A percentile compares a stretch with the other conserved stretches of the same genome.
These are phyloP conservation scores for Phytophthora parvispora DNA, from an alignment of 352 stramenopile genomes.

Conservation along the genomic window DNA sequence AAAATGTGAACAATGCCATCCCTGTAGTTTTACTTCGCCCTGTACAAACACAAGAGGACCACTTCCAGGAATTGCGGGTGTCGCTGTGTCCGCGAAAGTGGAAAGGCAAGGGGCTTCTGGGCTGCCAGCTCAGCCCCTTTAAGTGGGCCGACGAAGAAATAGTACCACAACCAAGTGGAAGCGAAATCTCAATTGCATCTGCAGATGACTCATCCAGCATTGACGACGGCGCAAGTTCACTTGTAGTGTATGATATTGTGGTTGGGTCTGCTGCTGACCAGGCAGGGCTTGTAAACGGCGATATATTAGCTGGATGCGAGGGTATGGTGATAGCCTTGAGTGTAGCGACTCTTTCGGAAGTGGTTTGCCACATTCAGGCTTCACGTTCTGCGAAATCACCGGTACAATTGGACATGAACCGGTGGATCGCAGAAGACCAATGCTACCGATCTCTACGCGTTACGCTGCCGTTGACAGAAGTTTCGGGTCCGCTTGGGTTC, in stretches of 20 bases:
- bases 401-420: conserved; percentile 50
- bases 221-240: conserved; percentile 21
- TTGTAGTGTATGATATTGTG: conserved; percentile 59
- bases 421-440: conserved; percentile 55
- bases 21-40: conserved; percentile 48
- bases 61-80: conserved; percentile 26
- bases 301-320: conserved; percentile 57
- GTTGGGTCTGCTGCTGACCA: conserved; percentile 35
- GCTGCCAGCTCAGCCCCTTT: conserved; percentile 71
- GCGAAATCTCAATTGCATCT: not conserved
- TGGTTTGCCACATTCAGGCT: conserved; percentile 27
- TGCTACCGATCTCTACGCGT: conserved; percentile 50
- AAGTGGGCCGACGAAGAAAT: conserved; percentile 47
- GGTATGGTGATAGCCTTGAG: conserved; percentile 22
- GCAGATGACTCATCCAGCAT: conserved; percentile 1
- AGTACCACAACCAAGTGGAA: not conserved
- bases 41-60: not conserved
- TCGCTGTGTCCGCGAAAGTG: conserved; percentile 58
- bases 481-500: conserved; percentile 45
- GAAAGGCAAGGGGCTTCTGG: conserved; percentile 71
- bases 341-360: conserved; percentile 10
- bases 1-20: conserved; percentile 46
- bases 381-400: not conserved
- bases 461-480: conserved; percentile 8
- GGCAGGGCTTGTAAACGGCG: conserved; percentile 50